phyloP scores from a whole-genome alignment of 73 alveolate species.

The Paramecium primaurelia region DNA sequence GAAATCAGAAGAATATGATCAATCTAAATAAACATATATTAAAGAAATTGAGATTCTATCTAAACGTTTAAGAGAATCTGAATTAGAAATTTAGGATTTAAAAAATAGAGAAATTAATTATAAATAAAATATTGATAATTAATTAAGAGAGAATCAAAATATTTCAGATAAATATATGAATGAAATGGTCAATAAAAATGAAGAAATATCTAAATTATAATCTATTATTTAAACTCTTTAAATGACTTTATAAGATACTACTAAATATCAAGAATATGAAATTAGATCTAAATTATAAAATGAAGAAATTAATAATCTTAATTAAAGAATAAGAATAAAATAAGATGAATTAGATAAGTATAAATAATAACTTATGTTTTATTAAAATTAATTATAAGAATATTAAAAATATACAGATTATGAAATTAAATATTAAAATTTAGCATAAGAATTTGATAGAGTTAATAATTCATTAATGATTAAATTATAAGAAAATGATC shows the following conservation, averaged over 20 bases:
- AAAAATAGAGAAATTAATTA: neutral
- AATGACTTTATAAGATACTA: neutral
- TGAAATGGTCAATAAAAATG: neutral
- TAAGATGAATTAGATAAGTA: neutral
- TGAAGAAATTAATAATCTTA: neutral
- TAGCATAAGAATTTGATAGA: constrained; percentile 5
- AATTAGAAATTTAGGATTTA: neutral
- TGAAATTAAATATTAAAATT: neutral
- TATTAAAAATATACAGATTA: neutral
- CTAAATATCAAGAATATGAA: constrained; percentile 42
- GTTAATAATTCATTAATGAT: neutral
- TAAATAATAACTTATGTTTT: neutral
- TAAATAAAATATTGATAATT: neutral
- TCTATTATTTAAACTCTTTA: neutral
- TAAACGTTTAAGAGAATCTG: neutral
- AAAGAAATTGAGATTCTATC: neutral
- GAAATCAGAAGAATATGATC: constrained; percentile 18
- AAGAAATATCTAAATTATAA: neutral
- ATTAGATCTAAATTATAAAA: neutral
- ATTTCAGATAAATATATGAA: neutral
- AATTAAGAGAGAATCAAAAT: neutral
- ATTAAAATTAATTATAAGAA: neutral
- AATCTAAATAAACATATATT: neutral
- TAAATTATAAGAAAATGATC: constrained; percentile 1
- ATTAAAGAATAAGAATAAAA: neutral